Evolutionary conservation across 352 stramenopile species (phyloP), one percentile per base, ranked within the genome.

Genomic region (Globisporangium recalcitrans): DNA sequence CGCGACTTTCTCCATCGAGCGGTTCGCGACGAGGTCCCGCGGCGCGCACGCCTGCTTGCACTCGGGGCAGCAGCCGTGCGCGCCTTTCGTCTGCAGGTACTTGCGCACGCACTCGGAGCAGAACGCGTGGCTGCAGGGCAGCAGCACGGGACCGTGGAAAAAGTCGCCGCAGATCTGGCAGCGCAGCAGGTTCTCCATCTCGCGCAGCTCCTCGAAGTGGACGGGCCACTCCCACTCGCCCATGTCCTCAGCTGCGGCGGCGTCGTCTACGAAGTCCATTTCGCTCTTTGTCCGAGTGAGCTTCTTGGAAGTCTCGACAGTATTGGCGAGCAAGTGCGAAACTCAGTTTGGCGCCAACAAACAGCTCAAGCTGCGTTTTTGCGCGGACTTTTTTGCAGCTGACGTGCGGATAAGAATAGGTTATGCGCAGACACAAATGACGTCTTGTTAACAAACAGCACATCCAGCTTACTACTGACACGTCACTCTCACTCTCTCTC

Each of bases 121-220:
- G 64, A 95, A 95, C 40, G 78, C 83, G 63, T 95, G 85, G 24
- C 80, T 87, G 54, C 83, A 93, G 13, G 78, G 78, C 54, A 95
- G 64, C 55, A 93, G 61, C 51, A 95, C 85, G 1, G 85, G 85
- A 0, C 85, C 85, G 61, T 90, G 83, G 70, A 92, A 86, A 52
- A 90, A 93, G 52, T 91, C 83, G 52, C 85, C 85, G 68, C 85
- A 95, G 59, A 95, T 92, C 60, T 86, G 74, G 59, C 85, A 95
- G 13, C 85, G 85, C 62, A 95, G 64, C 52, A 87, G 64, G 47
- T 62, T 78, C 70, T 95, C 85, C 65, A 95, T 86, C 52, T 88
- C 71, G 46, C 75, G 78, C 68, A 90, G 75, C 58, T 83, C 69
- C 8, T 57, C 63, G 64, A 75, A 89, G 48, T 82, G 54, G 9